A percentile compares a stretch with the other conserved stretches of the same genome.
Conservation (phyloP, 306 rosid species). For the Trifolium pratense region DNA sequence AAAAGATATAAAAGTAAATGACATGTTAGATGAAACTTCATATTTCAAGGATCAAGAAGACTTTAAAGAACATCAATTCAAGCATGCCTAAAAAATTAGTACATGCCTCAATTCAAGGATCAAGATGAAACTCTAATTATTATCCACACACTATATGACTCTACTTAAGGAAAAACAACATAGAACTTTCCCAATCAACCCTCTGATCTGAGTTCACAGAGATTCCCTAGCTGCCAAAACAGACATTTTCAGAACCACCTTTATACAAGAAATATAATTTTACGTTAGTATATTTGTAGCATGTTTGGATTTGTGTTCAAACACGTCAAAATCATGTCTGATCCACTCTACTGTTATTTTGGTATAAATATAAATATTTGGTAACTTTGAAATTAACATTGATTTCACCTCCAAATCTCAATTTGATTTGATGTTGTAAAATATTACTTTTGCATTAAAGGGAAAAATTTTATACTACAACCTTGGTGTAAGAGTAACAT, state of each 20-base stretch:
- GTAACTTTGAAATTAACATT: not conserved
- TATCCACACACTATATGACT: not conserved
- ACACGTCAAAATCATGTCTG: not conserved
- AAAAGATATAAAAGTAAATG: not conserved
- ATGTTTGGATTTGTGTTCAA: constrained; percentile 7
- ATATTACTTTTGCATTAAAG: not conserved
- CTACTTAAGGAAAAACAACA: not conserved
- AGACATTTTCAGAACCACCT: constrained; percentile 11
- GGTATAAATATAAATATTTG: not conserved
- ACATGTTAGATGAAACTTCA: not conserved
- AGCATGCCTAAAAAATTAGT: not conserved
- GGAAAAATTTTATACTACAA: not conserved
- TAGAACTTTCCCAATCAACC: not conserved
- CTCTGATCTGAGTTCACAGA: constrained; percentile 5
- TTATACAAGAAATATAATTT: constrained; percentile 31
- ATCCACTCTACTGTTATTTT: not conserved
- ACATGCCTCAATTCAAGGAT: not conserved
- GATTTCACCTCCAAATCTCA: not conserved
- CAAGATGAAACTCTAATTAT: not conserved
- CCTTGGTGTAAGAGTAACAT: not conserved
- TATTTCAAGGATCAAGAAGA: constrained; percentile 34
- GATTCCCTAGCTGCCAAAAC: constrained; percentile 8
- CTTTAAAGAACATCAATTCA: constrained; percentile 13
- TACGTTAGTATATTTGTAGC: not conserved
- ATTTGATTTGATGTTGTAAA: not conserved